Evolutionary conservation across 2,329 filamentous ascomycete species (phyloP).

Genomic region (Cercospora sp.): DNA sequence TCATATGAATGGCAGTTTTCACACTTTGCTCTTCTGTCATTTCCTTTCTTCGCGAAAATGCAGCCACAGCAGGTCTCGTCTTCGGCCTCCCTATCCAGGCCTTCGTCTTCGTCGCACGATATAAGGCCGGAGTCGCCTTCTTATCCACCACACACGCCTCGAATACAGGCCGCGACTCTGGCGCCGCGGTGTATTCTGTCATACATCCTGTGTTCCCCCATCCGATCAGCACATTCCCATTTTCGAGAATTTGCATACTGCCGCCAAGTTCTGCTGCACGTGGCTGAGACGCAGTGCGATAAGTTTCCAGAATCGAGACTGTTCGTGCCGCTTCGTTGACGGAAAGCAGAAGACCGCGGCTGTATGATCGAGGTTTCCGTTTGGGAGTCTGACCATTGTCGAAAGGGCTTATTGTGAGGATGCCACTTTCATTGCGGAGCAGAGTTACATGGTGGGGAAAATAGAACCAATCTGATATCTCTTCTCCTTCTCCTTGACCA

Average conservation of each 20-base stretch:
- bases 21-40: background rate
- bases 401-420: background rate
- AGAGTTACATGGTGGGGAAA: background rate
- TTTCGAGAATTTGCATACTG: conserved; percentile 24
- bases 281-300: background rate
- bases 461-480: background rate
- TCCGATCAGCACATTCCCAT: conserved; percentile 54
- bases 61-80: background rate
- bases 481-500: background rate
- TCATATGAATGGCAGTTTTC: background rate
- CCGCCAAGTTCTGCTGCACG: background rate
- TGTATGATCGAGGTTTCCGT: background rate
- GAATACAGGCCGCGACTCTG: background rate
- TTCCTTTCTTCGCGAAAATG: background rate
- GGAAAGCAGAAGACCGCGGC: background rate
- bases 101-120: background rate
- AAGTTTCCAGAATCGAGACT: background rate
- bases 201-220: conserved; percentile 49
- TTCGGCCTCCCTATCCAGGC: background rate
- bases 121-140: background rate
- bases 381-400: background rate
- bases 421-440: background rate
- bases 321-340: background rate
- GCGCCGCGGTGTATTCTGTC: conserved; percentile 32
- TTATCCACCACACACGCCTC: background rate